Evolutionary conservation across 371 early-diverging fungal genomes (phyloP), one percentile per base, ranked within the genome.

Genomic region (Hamiltosporidium tvaerminnensis): DNA sequence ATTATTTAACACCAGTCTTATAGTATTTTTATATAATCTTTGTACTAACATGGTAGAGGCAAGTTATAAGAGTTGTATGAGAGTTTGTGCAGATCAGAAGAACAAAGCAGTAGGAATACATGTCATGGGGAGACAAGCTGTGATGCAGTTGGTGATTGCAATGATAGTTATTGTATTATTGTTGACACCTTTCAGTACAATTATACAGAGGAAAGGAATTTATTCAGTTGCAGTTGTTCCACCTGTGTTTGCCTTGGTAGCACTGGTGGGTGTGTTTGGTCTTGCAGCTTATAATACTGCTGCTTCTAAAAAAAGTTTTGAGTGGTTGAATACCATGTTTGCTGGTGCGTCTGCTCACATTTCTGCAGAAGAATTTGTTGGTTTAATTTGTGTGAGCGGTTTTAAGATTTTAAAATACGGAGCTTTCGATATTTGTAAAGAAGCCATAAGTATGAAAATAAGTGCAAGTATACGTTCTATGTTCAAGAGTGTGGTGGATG

Each of bases 401-500:
- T 53, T 65, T 23, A 78, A 76, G 58, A 59, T 76, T 16, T 50
- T 64, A 31, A 78, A 78, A 61, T 78, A 74, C 64, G 71, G 70
- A 16, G 56, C 66, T 2, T 76, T 75, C 67, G 79, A 78, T 64
- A 66, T 76, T 30, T 59, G 65, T 33, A 78, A 78, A 59, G 79
- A 78, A 60, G 63, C 67, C 33, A 49, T 78, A 4, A 60, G 73
- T 33, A 72, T 74, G 68, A 74, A 67, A 50, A 70, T 78, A 9
- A 63, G 65, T 52, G 61, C 60, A 35, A 47, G 57, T 36, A 67
- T 71, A 59, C 63, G 74, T 50, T 48, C 71, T 14, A 37, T 61
- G 33, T 72, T 65, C 54, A 75, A 76, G 60, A 72, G 75, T 41
- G 54, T 78, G 2, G 74, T 66, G 63, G 79, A 78, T 64, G 76